Percentiles rank a stretch among this genome's conserved stretches.
phyloP scores from a whole-genome alignment of 768 basidiomycete species.

The Peribolospora kevripleyi region DNA sequence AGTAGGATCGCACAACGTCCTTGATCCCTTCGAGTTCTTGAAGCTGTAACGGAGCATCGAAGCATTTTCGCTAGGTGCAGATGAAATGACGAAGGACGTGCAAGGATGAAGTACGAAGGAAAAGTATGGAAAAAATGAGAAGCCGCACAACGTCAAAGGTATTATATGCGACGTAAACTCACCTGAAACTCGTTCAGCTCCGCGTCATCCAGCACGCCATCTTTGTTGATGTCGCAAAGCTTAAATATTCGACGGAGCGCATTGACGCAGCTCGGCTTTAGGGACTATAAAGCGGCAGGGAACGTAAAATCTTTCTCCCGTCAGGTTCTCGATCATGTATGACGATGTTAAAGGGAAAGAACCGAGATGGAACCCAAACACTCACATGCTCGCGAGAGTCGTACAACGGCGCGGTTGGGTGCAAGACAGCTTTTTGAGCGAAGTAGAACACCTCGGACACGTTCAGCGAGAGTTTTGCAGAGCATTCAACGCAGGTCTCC shows the following conservation, averaged over 20 bases:
- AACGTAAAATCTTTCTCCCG: not conserved
- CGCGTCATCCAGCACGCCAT: constrained; percentile 63
- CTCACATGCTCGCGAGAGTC: constrained; percentile 83
- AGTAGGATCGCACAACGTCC: constrained; percentile 38
- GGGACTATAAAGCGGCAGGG: constrained; percentile 29
- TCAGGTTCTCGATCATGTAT: not conserved
- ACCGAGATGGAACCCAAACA: constrained; percentile 1
- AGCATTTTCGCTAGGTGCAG: constrained; percentile 56
- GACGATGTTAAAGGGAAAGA: not conserved
- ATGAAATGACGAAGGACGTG: constrained; percentile 4
- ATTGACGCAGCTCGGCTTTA: constrained; percentile 74
- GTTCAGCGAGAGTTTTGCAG: constrained; percentile 11
- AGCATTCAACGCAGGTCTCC: constrained; percentile 74
- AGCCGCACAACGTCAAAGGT: not conserved
- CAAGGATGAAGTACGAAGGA: not conserved
- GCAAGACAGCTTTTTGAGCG: constrained; percentile 88
- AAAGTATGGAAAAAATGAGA: not conserved
- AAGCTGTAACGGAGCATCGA: constrained; percentile 67
- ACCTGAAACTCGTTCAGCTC: constrained; percentile 97
- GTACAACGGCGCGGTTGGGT: constrained; percentile 89
- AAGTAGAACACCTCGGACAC: constrained; percentile 96
- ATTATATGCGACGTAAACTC: constrained; percentile 8
- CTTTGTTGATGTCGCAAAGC: constrained; percentile 81
- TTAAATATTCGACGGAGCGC: constrained; percentile 88
- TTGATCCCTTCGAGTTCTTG: constrained; percentile 93